phyloP scores from a whole-genome alignment of 331 rosid species.

The Rosa hybrid region DNA sequence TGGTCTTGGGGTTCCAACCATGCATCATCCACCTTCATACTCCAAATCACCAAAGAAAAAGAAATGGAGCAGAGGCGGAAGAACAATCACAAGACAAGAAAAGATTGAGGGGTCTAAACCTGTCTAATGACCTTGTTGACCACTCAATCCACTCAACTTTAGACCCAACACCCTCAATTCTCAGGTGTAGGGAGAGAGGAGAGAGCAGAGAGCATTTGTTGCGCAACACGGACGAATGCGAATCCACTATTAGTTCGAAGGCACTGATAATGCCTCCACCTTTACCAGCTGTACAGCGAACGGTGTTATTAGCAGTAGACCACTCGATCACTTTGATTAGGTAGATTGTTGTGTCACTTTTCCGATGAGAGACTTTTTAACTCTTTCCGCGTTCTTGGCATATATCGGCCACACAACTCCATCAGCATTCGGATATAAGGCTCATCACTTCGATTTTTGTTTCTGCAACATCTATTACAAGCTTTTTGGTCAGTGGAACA shows the following conservation, averaged over 20 bases:
- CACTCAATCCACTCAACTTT: constrained; percentile 49
- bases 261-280: constrained; percentile 4
- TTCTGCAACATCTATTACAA: constrained; percentile 33
- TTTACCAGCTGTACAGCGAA: not conserved
- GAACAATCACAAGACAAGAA: constrained; percentile 66
- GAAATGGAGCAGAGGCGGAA: constrained; percentile 12
- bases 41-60: constrained; percentile 27
- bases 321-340: not conserved
- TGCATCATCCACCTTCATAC: constrained; percentile 33
- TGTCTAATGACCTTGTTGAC: constrained; percentile 82
- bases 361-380: not conserved
- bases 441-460: constrained; percentile 17
- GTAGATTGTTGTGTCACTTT: not conserved
- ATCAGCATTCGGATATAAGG: not conserved
- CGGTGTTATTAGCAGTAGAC: not conserved
- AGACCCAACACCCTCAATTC: constrained; percentile 43
- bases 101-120: constrained; percentile 60
- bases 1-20: constrained; percentile 30
- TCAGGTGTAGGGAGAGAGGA: constrained; percentile 21
- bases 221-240: not conserved
- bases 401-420: not conserved
- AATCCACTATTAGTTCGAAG: not conserved
- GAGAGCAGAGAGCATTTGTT: not conserved
- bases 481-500: constrained; percentile 56
- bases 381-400: not conserved